Evolutionary conservation across 768 basidiomycete species (phyloP), one percentile per base, ranked within the genome.

Genomic region (Fibroporia radiculosa): DNA sequence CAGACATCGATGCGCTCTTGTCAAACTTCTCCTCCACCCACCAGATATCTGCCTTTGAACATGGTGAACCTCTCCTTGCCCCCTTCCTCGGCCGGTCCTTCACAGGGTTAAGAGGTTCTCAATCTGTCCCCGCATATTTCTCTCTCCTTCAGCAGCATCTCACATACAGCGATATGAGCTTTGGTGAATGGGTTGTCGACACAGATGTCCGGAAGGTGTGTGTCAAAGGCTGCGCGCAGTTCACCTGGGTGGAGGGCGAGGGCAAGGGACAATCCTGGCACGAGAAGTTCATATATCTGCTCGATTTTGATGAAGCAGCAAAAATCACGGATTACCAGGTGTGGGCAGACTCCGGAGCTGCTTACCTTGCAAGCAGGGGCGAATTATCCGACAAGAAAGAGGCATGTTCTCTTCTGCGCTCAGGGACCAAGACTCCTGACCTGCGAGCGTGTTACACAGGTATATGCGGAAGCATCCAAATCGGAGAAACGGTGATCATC

Each of bases 301-400:
- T 83, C 49, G 76, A 77, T 56, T 82, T 82, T 55, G 80, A 81
- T 44, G 66, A 74, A 19, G 68, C 71, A 23, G 55, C 62, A 44
- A 81, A 74, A 59, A 64, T 84, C n/a, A 65, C 65, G 19, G 64
- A 69, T 33, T 81, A 80, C 67, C 74, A 83, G 54, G 70, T 83
- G 2, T 84, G 81, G 80, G 78, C 77, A 10, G 82, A 84, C 59
- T 75, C 80, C 6, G 80, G 78, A 10, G 74, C 80, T 4, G 71
- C 77, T 8, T 80, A 78, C 59, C 67, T 82, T 12, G 80, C 79
- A 4, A 68, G 74, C 29, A 65, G 59, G 19, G 78, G 80, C n/a
- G 53, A 65, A 55, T 57, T 79, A 32, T 53, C 58, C 26, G 62
- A 65, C 18, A 35, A 46, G 35, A 39, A 39, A 8, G 34, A 52